These are phyloP conservation scores for Dactylellina leptospora DNA, from an alignment of 2,329 filamentous ascomycete genomes.

Conservation along the genomic window DNA sequence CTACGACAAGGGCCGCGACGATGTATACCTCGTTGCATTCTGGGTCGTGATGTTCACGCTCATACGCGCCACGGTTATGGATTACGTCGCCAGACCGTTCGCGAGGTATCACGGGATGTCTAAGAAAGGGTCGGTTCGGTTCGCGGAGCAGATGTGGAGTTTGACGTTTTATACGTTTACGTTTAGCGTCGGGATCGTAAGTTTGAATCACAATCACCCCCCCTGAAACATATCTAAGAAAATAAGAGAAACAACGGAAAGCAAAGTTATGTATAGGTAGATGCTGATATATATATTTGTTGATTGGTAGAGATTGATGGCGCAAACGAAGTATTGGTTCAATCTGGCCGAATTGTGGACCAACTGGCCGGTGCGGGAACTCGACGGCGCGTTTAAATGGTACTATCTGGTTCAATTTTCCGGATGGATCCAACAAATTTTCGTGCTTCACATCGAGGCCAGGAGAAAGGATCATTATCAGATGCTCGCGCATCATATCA, in stretches of 20 bases:
- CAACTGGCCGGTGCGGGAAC: conserved; percentile 80
- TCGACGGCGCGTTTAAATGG: conserved; percentile 78
- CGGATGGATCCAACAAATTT: conserved; percentile 93
- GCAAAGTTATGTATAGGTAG: too few species aligned
- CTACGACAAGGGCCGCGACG: conserved; percentile 81
- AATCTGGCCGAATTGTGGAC: conserved; percentile 82
- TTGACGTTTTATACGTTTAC: conserved; percentile 82
- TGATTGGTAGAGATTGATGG: conserved; percentile 75
- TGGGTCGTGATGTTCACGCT: conserved; percentile 88
- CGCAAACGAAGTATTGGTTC: conserved; percentile 78
- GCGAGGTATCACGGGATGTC: conserved; percentile 76
- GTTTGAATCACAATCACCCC: conserved; percentile 58
- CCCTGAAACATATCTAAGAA: background rate
- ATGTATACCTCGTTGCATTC: conserved; percentile 78
- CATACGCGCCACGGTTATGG: conserved; percentile 82
- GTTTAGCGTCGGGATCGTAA: conserved; percentile 84
- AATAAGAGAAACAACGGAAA: background rate
- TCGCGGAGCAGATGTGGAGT: conserved; percentile 94
- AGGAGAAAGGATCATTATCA: conserved; percentile 93
- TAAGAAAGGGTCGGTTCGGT: conserved; percentile 78
- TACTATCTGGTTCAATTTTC: conserved; percentile 91
- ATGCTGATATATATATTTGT: conserved; percentile 43
- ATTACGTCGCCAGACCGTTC: conserved; percentile 82
- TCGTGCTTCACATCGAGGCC: conserved; percentile 94
- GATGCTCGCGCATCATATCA: conserved; percentile 93